These are phyloP conservation scores for Neonectria punicea DNA, from an alignment of 2,329 filamentous ascomycete genomes.

Conservation along the genomic window DNA sequence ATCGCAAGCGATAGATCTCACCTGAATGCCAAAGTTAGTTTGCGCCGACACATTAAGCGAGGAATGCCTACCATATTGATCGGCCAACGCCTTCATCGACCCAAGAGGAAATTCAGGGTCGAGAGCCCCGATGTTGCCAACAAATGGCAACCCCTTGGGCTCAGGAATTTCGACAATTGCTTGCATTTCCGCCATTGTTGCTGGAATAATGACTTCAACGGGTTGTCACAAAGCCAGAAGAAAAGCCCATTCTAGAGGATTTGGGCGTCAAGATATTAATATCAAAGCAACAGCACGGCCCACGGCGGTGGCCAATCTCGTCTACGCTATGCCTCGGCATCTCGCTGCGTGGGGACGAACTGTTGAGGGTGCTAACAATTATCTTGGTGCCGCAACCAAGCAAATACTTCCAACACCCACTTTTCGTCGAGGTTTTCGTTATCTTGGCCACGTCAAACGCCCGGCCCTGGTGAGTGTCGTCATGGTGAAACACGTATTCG, in stretches of 20 bases:
- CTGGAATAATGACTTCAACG: neutral
- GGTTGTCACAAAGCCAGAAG: neutral
- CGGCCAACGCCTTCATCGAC: constrained; percentile 64
- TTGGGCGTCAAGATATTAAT: neutral
- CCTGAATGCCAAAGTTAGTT: constrained; percentile 9
- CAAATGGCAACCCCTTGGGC: constrained; percentile 68
- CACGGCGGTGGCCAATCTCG: neutral
- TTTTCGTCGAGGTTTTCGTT: neutral
- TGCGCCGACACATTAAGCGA: neutral
- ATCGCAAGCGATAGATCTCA: constrained; percentile 28
- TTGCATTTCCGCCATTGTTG: constrained; percentile 23
- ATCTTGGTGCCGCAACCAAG: neutral
- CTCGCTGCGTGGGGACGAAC: neutral
- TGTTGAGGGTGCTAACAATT: neutral
- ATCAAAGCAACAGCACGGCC: neutral
- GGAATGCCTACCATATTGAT: constrained; percentile 66
- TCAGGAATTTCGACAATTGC: constrained; percentile 63
- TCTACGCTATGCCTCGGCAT: neutral
- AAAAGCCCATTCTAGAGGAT: neutral
- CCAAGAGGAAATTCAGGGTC: constrained; percentile 64
- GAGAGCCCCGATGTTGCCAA: constrained; percentile 73
- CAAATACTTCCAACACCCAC: neutral
- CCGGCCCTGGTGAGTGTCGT: constrained; percentile 16
- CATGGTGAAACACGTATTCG: constrained; percentile 14
- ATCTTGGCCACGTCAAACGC: neutral